phyloP scores from a whole-genome alignment of 73 alveolate genomes.

The Durusdinium trenchii region DNA sequence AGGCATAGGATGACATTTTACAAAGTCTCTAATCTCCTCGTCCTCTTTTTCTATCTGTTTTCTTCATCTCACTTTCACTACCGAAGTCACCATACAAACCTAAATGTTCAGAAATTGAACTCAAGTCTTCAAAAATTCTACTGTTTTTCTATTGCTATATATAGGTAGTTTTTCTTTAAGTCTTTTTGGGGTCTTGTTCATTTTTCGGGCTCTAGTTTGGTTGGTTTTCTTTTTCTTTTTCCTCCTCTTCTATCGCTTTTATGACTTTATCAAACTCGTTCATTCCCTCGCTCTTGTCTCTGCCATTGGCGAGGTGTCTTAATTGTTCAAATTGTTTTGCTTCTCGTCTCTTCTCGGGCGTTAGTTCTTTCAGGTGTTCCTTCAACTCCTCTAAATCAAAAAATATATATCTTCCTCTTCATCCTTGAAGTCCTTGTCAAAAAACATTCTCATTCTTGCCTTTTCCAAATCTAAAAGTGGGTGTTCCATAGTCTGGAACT shows the following conservation, averaged over 20 bases:
- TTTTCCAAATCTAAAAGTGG: conserved; percentile 33
- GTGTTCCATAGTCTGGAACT: conserved; percentile 20
- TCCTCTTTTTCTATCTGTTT: too few relatives aligned
- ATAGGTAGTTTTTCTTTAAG: background rate
- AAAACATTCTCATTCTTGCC: conserved; percentile 8
- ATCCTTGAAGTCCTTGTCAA: background rate
- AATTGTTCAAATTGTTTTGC: background rate
- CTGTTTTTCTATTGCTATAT: background rate
- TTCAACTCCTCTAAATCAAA: background rate
- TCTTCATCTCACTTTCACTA: too few relatives aligned
- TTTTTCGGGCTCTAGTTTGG: background rate
- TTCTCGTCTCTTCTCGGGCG: background rate
- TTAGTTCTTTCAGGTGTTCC: background rate
- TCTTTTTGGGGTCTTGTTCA: background rate
- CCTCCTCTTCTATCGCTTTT: background rate
- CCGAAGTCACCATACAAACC: too few relatives aligned
- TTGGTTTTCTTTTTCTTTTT: background rate
- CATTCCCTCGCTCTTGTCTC: too few relatives aligned
- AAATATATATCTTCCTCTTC: background rate
- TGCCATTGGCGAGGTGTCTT: too few relatives aligned
- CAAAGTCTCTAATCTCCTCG: too few relatives aligned
- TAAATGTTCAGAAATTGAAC: too few relatives aligned
- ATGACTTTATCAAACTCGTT: background rate
- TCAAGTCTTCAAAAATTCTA: too few relatives aligned
- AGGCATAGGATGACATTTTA: too few relatives aligned